A percentile compares a stretch with the other conserved stretches of the same genome.
These are phyloP conservation scores for Melocanna baccifera DNA, from an alignment of 176 grass and related monocot genomes.

Conservation along the genomic window DNA sequence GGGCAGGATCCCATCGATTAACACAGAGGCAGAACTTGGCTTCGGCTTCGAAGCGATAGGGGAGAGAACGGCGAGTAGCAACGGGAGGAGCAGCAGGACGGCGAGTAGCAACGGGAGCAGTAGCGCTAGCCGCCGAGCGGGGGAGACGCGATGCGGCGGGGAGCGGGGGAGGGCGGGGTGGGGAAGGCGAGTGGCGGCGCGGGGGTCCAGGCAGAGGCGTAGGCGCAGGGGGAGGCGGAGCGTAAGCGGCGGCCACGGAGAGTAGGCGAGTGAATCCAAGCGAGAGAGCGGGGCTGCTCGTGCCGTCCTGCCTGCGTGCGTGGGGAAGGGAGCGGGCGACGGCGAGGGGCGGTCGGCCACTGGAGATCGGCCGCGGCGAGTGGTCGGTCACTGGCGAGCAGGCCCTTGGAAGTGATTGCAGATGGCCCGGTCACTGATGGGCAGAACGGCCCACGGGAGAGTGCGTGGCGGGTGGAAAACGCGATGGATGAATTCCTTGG, in stretches of 20 bases:
- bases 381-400: background rate
- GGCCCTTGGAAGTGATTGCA: too few species aligned
- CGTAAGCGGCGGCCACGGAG: background rate
- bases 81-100: background rate
- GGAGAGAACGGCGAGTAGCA: background rate
- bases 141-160: background rate
- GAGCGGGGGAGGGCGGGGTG: too few species aligned
- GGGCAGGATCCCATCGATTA: conserved; percentile 2
- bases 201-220: background rate
- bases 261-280: background rate
- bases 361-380: background rate
- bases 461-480: too few species aligned
- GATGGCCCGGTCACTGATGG: too few species aligned
- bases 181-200: background rate
- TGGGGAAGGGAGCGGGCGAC: background rate
- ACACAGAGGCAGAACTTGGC: background rate
- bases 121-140: background rate
- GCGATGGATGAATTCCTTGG: too few species aligned
- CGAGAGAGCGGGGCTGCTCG: background rate
- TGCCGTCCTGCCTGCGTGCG: background rate
- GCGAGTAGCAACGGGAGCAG: too few species aligned
- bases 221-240: background rate
- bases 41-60: background rate
- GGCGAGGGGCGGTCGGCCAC: background rate
- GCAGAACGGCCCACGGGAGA: background rate